These are phyloP conservation scores for Bonnemaisonia californica DNA, from an alignment of 31 red algal species.

Conservation along the genomic window DNA sequence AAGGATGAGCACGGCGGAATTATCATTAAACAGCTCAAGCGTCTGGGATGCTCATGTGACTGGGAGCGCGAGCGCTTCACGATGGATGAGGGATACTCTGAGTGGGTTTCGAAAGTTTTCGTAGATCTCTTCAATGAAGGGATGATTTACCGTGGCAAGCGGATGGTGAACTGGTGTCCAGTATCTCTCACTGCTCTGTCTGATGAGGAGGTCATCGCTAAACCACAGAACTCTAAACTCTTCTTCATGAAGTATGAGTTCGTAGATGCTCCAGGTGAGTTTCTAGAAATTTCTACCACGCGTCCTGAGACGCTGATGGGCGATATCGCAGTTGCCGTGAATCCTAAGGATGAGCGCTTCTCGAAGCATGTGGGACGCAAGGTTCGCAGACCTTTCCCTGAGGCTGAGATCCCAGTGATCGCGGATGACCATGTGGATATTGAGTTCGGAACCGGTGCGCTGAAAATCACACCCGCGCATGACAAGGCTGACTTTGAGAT, in stretches of 20 bases:
- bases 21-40: conserved; percentile 88
- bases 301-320: conserved; percentile 98
- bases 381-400: conserved; percentile 84
- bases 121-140: conserved; percentile 86
- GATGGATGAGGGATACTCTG: conserved; percentile 72
- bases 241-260: conserved; percentile 91
- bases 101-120: conserved; percentile 94
- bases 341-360: conserved; percentile 93
- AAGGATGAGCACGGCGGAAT: conserved; percentile 91
- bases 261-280: conserved; percentile 50
- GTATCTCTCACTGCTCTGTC: conserved; percentile 87
- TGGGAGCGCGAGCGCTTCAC: conserved; percentile 97
- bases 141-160: conserved; percentile 93
- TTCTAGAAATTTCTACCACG: conserved; percentile 94
- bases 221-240: conserved; percentile 84
- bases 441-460: conserved; percentile 94
- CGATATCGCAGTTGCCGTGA: conserved; percentile 96
- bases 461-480: conserved; percentile 99
- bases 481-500: conserved; percentile 97
- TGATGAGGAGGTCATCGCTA: conserved; percentile 96
- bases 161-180: conserved; percentile 96
- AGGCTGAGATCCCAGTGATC: conserved; percentile 91
- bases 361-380: conserved; percentile 77
- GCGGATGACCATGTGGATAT: conserved; percentile 94
- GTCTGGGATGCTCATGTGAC: conserved; percentile 90